Evolutionary conservation across 2,329 filamentous ascomycete genomes (phyloP).

Genomic region (Trichophyton schoenleinii): DNA sequence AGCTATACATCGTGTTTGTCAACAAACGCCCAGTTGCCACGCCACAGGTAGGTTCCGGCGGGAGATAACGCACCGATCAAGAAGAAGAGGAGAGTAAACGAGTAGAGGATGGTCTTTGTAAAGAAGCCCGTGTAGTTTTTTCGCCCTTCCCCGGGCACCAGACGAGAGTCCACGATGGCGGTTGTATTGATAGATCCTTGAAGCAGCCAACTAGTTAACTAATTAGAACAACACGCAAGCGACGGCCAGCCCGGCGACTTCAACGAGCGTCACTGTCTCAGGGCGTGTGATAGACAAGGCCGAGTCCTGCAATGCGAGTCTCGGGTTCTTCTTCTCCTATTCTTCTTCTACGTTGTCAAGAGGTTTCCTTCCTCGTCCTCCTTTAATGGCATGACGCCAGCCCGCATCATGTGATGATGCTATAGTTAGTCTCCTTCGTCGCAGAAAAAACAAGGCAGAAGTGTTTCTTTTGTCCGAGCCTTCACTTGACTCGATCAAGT

Average conservation of each 20-base stretch:
- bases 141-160: constrained; percentile 32
- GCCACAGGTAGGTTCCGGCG: neutral
- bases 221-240: neutral
- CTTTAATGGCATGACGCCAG: neutral
- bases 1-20: constrained; percentile 19
- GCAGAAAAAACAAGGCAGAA: neutral
- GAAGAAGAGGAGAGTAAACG: constrained; percentile 32
- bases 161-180: constrained; percentile 30
- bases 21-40: neutral
- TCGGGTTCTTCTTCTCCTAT: neutral
- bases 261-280: neutral
- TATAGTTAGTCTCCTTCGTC: too few relatives aligned
- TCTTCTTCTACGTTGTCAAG: neutral
- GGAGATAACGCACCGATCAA: constrained; percentile 26
- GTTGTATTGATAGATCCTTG: neutral
- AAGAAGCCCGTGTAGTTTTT: constrained; percentile 37
- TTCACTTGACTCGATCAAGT: neutral
- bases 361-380: neutral
- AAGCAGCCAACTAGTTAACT: neutral
- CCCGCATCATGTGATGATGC: neutral
- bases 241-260: neutral
- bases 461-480: neutral
- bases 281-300: neutral
- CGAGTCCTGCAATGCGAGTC: neutral
- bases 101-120: constrained; percentile 39